Evolutionary conservation across 2,329 filamentous ascomycete species (phyloP).

Genomic region (Talaromyces funiculosus): DNA sequence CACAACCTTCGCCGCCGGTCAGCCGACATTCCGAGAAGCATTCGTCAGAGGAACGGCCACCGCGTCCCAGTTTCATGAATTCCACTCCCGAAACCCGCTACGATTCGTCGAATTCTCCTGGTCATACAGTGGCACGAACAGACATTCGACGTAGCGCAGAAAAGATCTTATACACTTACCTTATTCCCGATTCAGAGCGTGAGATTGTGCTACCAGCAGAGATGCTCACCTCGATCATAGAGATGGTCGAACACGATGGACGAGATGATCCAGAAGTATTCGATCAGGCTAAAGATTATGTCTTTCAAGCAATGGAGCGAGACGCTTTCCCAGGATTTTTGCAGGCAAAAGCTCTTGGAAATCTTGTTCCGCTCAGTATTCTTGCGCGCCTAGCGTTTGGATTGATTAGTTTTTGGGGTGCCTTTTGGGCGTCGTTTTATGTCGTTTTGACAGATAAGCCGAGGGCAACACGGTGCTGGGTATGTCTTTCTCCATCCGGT

Average conservation of each 20-base stretch:
- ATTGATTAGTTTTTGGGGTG: constrained; percentile 79
- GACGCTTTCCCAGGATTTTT: constrained; percentile 98
- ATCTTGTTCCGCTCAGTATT: constrained; percentile 85
- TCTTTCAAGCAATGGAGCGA: constrained; percentile 98
- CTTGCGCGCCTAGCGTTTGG: constrained; percentile 81
- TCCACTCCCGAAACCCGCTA: constrained; percentile 59
- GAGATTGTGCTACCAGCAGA: constrained; percentile 89
- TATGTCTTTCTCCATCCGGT: constrained; percentile 42
- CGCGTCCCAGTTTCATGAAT: constrained; percentile 57
- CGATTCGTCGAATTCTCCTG: constrained; percentile 71
- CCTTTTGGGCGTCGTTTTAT: constrained; percentile 88
- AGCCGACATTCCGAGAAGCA: constrained; percentile 44
- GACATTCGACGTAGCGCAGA: constrained; percentile 92
- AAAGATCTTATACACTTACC: constrained; percentile 97
- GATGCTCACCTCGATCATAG: constrained; percentile 79
- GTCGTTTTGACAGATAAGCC: constrained; percentile 84
- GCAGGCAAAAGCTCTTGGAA: constrained; percentile 89
- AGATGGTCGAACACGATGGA: constrained; percentile 81
- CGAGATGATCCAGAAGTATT: constrained; percentile 97
- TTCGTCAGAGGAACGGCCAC: constrained; percentile 43
- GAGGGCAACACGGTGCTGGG: constrained; percentile 73
- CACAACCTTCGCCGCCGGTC: constrained; percentile 49
- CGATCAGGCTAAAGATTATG: constrained; percentile 95
- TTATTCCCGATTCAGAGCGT: constrained; percentile 89
- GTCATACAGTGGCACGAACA: constrained; percentile 75